These are phyloP conservation scores for Phytophthora pistaciae DNA, from an alignment of 352 stramenopile genomes.

Conservation along the genomic window DNA sequence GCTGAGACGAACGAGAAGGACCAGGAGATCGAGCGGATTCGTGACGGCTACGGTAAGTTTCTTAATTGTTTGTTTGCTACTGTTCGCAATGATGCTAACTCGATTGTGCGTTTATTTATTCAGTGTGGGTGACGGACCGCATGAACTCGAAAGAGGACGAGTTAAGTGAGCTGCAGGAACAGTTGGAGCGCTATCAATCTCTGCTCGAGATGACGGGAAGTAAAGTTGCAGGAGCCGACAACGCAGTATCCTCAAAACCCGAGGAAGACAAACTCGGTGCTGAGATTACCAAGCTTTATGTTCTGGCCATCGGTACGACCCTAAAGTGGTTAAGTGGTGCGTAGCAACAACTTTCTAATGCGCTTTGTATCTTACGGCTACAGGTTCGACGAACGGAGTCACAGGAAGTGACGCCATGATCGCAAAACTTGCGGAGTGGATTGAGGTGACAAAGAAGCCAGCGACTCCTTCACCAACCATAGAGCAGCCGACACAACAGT, in stretches of 20 bases:
- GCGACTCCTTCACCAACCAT: not conserved
- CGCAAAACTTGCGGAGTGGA: slow-evolving; percentile 41
- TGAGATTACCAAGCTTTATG: slow-evolving; percentile 53
- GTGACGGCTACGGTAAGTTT: slow-evolving; percentile 86
- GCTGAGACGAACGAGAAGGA: slow-evolving; percentile 88
- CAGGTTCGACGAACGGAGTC: slow-evolving; percentile 24
- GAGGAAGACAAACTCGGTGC: slow-evolving; percentile 30
- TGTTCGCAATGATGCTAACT: slow-evolving; percentile 3
- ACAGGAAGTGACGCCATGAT: slow-evolving; percentile 32
- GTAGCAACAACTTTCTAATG: slow-evolving; percentile 7
- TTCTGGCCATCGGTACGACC: slow-evolving; percentile 42
- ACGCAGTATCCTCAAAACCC: slow-evolving; percentile 9
- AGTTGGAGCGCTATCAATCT: slow-evolving; percentile 86
- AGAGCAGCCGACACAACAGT: not conserved
- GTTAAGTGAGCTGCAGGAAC: slow-evolving; percentile 84
- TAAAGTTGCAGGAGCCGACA: slow-evolving; percentile 13
- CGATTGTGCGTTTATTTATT: slow-evolving; percentile 6
- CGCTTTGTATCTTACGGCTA: not conserved
- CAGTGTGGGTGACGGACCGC: slow-evolving; percentile 89
- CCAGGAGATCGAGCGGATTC: slow-evolving; percentile 89
- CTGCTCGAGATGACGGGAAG: slow-evolving; percentile 69
- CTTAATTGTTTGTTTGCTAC: no score
- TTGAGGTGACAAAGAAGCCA: slow-evolving; percentile 30
- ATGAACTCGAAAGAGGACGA: slow-evolving; percentile 93
- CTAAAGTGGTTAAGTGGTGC: not conserved